Evolutionary conservation across 305 asterid species (phyloP), one percentile per base, ranked within the genome.

Genomic region (Fraxinus greggii): DNA sequence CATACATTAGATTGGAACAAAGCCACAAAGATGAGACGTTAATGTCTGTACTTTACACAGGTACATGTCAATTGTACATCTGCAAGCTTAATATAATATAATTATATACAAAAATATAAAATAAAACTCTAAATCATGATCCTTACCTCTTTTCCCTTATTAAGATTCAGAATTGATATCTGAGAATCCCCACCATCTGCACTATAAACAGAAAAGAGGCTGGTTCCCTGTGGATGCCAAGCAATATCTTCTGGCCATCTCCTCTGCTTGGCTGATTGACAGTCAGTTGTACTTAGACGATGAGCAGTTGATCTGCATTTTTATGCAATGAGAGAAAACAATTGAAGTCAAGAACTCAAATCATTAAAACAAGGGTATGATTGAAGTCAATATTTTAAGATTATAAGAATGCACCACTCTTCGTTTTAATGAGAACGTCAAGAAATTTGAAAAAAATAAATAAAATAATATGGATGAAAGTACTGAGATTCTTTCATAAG

Each of bases 161-260:
- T 92, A 36, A 94, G 87, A 86, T 92, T 87, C 93, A 93, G 45
- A 75, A 92, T 79, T 51, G 98, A 93, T 82, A 97, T 85, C 88
- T 94, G 99, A 80, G 97, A 91, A 84, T 93, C 97, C 75, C 92
- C 97, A 83, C 83, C 88, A 88, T 97, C 98, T 32, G 97, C 98
- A 76, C 84, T 86, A 86, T 94, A 97, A 84, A 91, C 99, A 9
- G 96, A 90, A 86, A 97, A 89, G 29, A 97, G 84, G 82, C 89
- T 89, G 82, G 87, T 84, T 69, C 98, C 99, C 76, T 86, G 86
- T 7, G 98, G 98, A 91, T 94, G 96, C 99, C 99, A 97, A 84
- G 97, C 98, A 76, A 97, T 84, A 83, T 94, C 99, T 90, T 97
- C 98, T 26, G 99, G 96, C 99, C 99, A 94, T 87, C 96, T 93